Conservation (phyloP, 1,284 basidiomycete species). For the Leucoagaricus sp. region DNA sequence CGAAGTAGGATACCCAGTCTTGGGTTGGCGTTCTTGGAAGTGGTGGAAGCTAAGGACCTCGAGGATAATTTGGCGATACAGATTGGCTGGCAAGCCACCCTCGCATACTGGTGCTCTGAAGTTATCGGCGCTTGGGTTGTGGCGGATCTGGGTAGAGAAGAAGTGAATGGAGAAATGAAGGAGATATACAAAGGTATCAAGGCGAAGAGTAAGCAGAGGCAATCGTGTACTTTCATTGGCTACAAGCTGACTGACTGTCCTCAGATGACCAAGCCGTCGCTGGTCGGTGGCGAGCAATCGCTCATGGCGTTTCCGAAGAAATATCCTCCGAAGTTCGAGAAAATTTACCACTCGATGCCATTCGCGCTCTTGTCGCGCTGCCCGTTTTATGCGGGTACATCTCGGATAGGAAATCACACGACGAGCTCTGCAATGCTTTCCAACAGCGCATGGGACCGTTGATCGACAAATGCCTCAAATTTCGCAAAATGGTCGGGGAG, state of each 20-base stretch:
- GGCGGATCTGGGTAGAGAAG: neutral
- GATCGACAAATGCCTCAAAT: constrained; percentile 35
- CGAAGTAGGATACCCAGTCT: constrained; percentile 33
- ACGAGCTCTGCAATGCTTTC: constrained; percentile 32
- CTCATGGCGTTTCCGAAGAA: neutral
- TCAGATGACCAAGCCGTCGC: constrained; percentile 19
- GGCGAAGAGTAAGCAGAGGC: neutral
- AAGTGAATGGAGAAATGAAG: neutral
- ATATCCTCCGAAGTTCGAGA: neutral
- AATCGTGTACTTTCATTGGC: neutral
- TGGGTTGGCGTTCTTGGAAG: constrained; percentile 22
- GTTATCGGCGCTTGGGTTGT: constrained; percentile 21
- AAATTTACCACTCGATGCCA: neutral
- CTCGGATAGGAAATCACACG: constrained; percentile 37
- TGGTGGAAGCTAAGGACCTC: neutral
- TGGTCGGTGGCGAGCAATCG: constrained; percentile 19
- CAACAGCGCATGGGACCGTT: constrained; percentile 39
- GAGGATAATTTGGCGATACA: constrained; percentile 39
- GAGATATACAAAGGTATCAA: constrained; percentile 2
- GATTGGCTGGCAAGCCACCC: constrained; percentile 13
- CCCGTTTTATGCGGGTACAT: constrained; percentile 39
- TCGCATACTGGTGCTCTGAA: constrained; percentile 14
- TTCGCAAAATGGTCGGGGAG: constrained; percentile 47
- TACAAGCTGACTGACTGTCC: neutral
- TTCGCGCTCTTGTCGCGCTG: neutral